These are phyloP conservation scores for Capniomyces stellatus DNA, from an alignment of 371 early-diverging fungal species.

Conservation along the genomic window DNA sequence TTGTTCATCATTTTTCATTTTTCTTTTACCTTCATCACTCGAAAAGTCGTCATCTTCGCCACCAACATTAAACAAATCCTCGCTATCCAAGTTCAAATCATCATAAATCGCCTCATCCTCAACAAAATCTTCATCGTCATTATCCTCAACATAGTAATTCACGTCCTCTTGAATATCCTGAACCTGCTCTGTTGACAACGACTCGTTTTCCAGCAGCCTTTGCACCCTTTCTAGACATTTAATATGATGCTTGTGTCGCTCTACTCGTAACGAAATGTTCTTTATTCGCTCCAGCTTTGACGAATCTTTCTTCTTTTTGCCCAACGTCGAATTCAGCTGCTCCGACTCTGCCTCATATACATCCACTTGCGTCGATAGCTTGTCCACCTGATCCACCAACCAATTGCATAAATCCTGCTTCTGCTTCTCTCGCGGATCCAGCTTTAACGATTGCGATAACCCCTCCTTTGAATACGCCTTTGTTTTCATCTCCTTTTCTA, in stretches of 20 bases:
- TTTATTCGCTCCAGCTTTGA: slow-evolving; percentile 46
- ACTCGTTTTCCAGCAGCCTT: slow-evolving; percentile 81
- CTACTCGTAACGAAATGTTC: slow-evolving; percentile 48
- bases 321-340: slow-evolving; percentile 38
- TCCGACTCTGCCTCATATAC: slow-evolving; percentile 78
- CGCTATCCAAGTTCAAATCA: slow-evolving; percentile 77
- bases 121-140: slow-evolving; percentile 73
- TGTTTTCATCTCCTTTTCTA: slow-evolving; percentile 95
- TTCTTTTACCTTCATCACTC: background rate
- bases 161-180: slow-evolving; percentile 62
- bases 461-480: slow-evolving; percentile 96
- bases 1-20: too few species aligned
- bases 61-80: slow-evolving; percentile 47
- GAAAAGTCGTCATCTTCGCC: slow-evolving; percentile 1
- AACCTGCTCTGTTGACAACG: slow-evolving; percentile 54
- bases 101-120: slow-evolving; percentile 88
- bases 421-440: slow-evolving; percentile 87
- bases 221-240: slow-evolving; percentile 72
- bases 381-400: slow-evolving; percentile 63
- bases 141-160: slow-evolving; percentile 74
- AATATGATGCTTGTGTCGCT: slow-evolving; percentile 79
- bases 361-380: slow-evolving; percentile 73
- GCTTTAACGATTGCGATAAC: slow-evolving; percentile 45
- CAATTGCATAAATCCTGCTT: slow-evolving; percentile 64
- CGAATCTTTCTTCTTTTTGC: slow-evolving; percentile 57